These are phyloP conservation scores for Abortiporus biennis DNA, from an alignment of 1,284 basidiomycete genomes.

Conservation along the genomic window DNA sequence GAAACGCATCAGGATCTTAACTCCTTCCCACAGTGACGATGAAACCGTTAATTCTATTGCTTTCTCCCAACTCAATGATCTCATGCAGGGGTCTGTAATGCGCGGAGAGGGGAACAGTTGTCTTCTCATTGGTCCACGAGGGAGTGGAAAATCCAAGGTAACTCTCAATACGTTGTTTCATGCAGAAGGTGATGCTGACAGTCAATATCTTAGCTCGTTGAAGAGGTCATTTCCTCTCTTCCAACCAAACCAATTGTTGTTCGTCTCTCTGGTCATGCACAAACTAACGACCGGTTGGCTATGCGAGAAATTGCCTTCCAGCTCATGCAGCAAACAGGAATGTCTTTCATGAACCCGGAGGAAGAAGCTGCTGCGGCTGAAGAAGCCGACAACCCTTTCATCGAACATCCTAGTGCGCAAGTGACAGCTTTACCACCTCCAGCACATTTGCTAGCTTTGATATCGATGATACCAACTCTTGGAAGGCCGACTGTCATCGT, in stretches of 20 bases:
- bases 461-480: slow-evolving; percentile 74
- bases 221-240: slow-evolving; percentile 44
- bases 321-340: slow-evolving; percentile 62
- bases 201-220: slow-evolving; percentile 41
- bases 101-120: slow-evolving; percentile 90
- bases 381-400: slow-evolving; percentile 34
- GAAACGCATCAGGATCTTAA: too few relatives aligned
- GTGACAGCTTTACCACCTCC: slow-evolving; percentile 50
- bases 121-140: slow-evolving; percentile 75
- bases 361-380: slow-evolving; percentile 21
- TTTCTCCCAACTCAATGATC: slow-evolving; percentile 46
- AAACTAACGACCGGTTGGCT: slow-evolving; percentile 83
- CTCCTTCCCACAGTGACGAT: too few relatives aligned
- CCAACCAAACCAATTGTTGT: slow-evolving; percentile 61
- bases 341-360: slow-evolving; percentile 38
- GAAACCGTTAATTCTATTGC: slow-evolving; percentile 48
- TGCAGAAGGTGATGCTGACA: slow-evolving; percentile 3
- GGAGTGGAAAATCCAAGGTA: slow-evolving; percentile 81
- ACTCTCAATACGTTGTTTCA: slow-evolving; percentile 18
- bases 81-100: slow-evolving; percentile 67
- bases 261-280: slow-evolving; percentile 80
- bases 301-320: slow-evolving; percentile 90
- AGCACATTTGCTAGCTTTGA: slow-evolving; percentile 74
- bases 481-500: slow-evolving; percentile 75
- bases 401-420: slow-evolving; percentile 21